Evolutionary conservation across 495 filamentous ascomycete genomes (phyloP), one percentile per base, ranked within the genome.

Genomic region (Cercophora sp.): DNA sequence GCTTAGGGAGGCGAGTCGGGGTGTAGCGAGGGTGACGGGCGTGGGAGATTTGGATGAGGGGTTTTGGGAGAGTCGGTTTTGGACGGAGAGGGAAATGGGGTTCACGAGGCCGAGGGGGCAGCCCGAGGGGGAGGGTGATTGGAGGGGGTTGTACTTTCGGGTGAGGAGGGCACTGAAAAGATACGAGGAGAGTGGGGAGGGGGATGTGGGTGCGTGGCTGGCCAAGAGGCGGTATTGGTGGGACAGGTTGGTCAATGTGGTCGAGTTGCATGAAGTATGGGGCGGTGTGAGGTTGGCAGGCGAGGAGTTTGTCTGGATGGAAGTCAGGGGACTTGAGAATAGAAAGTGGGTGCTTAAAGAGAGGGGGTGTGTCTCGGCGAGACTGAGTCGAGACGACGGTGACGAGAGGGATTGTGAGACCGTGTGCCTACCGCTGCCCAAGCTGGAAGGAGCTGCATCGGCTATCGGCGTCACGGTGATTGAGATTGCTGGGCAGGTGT

Each of bases 121-220:
- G 4, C 43, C 16, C 16, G 19, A 20, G 16, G 15, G 6, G 4
- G 40, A 43, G 19, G 2, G 40, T 5, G 60, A 62, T 20, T 59
- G 56, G 56, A 26, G 54, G 11, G 41, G 32, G 8, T n/a, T 62
- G 19, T 62, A 62, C 32, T 62, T 62, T 26, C 19, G 44, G 11
- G 18, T 50, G 3, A 48, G 36, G n/a, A 10, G 15, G 41, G 29
- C 24, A 4, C 42, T 13, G 20, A n/a, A 3, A 24, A 39, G 32
- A 36, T 20, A 20, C 8, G 9, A 6, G 4, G 9, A 15, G 4
- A 20, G 2, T 16, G 23, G 19, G 25, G 23, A 8, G 2, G 53
- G 44, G 1, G 37, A 39, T 11, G 9, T 8, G 1, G 13, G 55
- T 11, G 36, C 34, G 13, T 16, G 46, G 23, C 27, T 61, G 31